phyloP scores from a whole-genome alignment of 495 filamentous ascomycete genomes.

The Penicillium atrosanguineum region DNA sequence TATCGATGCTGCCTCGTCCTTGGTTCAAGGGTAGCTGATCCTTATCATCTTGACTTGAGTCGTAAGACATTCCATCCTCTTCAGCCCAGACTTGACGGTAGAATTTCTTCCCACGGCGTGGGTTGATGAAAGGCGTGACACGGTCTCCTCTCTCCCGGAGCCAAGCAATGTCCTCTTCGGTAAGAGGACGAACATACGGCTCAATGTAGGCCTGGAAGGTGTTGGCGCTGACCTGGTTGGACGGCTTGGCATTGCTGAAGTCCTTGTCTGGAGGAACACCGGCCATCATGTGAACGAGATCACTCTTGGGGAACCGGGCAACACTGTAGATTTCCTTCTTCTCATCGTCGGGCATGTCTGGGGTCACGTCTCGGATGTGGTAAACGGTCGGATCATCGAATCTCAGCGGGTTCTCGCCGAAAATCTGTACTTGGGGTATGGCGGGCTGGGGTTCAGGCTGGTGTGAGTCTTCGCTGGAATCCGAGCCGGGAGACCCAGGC shows the following conservation, averaged over 20 bases:
- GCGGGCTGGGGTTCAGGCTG: constrained; percentile 77
- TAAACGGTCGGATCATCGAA: constrained; percentile 95
- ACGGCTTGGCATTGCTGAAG: constrained; percentile 90
- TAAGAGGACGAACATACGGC: constrained; percentile 83
- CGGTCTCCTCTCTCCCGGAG: constrained; percentile 88
- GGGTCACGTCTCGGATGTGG: constrained; percentile 73
- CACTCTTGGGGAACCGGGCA: constrained; percentile 71
- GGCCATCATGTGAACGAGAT: constrained; percentile 80
- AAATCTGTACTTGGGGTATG: constrained; percentile 72
- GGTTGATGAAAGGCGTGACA: constrained; percentile 76
- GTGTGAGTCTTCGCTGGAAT: constrained; percentile 63
- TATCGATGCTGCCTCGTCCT: constrained; percentile 76
- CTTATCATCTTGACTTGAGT: constrained; percentile 53
- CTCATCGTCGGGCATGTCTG: constrained; percentile 75
- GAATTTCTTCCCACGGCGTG: constrained; percentile 75
- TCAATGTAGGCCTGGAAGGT: constrained; percentile 89
- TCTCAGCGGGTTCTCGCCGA: constrained; percentile 87
- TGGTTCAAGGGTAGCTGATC: constrained; percentile 75
- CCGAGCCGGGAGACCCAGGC: constrained; percentile 50
- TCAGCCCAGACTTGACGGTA: constrained; percentile 92
- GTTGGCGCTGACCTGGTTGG: constrained; percentile 86
- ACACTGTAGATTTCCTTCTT: constrained; percentile 86
- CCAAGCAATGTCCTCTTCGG: constrained; percentile 93
- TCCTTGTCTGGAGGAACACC: constrained; percentile 90
- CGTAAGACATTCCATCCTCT: constrained; percentile 78